Conservation (phyloP, 2,329 filamentous ascomycete genomes). For the Thielaviopsis punctulata region DNA sequence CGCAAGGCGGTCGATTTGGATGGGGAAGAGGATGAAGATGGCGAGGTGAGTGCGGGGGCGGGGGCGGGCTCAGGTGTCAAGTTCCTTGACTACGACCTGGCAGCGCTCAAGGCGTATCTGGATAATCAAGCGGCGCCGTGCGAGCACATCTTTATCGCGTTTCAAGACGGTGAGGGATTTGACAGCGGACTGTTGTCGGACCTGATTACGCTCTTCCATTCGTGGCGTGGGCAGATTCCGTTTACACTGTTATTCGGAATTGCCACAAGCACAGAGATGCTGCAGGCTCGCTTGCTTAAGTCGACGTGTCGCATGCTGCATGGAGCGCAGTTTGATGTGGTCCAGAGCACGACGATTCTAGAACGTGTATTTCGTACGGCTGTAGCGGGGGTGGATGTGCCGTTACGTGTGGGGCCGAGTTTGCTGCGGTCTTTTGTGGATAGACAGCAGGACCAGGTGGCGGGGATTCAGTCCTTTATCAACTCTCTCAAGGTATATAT, state of each 20-base stretch:
- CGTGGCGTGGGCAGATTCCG: conserved; percentile 58
- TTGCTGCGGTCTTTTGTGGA: conserved; percentile 48
- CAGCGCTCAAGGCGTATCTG: conserved; percentile 47
- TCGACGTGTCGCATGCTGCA: conserved; percentile 48
- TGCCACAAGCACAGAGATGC: conserved; percentile 64
- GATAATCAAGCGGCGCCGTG: conserved; percentile 24
- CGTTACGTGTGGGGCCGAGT: conserved; percentile 44
- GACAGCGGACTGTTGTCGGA: conserved; percentile 57
- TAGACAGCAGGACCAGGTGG: conserved; percentile 59
- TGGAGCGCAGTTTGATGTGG: conserved; percentile 61
- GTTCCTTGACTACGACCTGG: conserved; percentile 63
- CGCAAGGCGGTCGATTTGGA: neutral
- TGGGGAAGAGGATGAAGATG: conserved; percentile 4
- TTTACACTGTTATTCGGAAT: conserved; percentile 66
- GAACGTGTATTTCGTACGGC: conserved; percentile 54
- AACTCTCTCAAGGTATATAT: conserved; percentile 45
- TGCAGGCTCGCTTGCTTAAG: conserved; percentile 57
- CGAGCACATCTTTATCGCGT: conserved; percentile 49
- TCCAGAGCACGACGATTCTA: conserved; percentile 52
- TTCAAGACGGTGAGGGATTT: conserved; percentile 73
- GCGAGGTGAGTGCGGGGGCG: neutral
- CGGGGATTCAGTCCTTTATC: conserved; percentile 56
- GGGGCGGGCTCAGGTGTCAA: conserved; percentile 20
- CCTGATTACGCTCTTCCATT: conserved; percentile 45
- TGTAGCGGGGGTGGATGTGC: conserved; percentile 38